Conservation (phyloP, 805 yeast species). For the Candida multigemmis region DNA sequence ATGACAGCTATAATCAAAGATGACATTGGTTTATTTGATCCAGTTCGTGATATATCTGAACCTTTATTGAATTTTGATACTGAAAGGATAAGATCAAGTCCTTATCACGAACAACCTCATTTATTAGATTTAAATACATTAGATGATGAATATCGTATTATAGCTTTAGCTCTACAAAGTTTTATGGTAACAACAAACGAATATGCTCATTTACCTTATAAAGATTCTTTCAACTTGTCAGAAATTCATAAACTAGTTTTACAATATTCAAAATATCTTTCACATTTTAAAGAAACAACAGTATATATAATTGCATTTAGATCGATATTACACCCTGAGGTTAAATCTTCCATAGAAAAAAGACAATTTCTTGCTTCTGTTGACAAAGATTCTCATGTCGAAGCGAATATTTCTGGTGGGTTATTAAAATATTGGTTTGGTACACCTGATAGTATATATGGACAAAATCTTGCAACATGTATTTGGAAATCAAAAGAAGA, state of each 20-base stretch:
- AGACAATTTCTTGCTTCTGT: conserved; percentile 15
- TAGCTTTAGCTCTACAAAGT: conserved; percentile 20
- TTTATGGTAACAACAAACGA: conserved; percentile 8
- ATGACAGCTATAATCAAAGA: conserved; percentile 6
- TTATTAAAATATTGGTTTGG: conserved; percentile 32
- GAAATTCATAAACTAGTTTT: conserved; percentile 9
- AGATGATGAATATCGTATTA: conserved; percentile 9
- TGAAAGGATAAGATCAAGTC: conserved; percentile 15
- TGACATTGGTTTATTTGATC: conserved; percentile 8
- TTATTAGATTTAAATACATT: conserved; percentile 14
- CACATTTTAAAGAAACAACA: conserved; percentile 6
- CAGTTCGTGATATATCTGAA: conserved; percentile 5
- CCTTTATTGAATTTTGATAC: conserved; percentile 3
- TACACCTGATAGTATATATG: conserved; percentile 18
- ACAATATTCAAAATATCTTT: conserved; percentile 5
- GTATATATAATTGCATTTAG: conserved; percentile 26
- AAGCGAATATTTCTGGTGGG: conserved; percentile 28
- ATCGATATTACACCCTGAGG: conserved; percentile 16
- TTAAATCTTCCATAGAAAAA: conserved; percentile 12
- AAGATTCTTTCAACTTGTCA: conserved; percentile 16
- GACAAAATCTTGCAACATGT: conserved; percentile 30
- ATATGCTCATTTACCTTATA: conserved; percentile 16
- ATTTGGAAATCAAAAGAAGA: conserved; percentile 21
- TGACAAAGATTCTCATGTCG: conserved; percentile 23
- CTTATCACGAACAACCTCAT: conserved; percentile 18